These are phyloP conservation scores for Stachybotrys echinatus DNA, from an alignment of 2,329 filamentous ascomycete species.

Conservation along the genomic window DNA sequence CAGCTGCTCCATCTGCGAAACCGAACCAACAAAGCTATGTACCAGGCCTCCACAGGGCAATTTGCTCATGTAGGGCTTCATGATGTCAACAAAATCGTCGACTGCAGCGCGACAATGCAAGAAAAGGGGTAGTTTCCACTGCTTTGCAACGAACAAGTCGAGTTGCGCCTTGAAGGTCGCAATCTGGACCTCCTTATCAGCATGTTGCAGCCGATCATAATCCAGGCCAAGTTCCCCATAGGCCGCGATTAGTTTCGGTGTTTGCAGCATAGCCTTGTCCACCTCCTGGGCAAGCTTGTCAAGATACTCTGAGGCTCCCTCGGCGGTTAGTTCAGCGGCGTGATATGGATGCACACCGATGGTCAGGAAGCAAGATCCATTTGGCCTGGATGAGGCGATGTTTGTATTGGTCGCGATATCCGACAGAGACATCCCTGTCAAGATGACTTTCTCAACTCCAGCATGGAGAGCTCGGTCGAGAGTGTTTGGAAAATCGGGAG, in stretches of 20 bases:
- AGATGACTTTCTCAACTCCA: conserved; percentile 34
- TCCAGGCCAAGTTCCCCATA: conserved; percentile 47
- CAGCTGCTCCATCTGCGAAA: conserved; percentile 17
- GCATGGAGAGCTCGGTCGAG: conserved; percentile 34
- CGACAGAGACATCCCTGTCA: conserved; percentile 30
- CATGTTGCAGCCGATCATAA: conserved; percentile 39
- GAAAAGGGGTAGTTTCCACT: conserved; percentile 17
- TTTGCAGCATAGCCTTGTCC: conserved; percentile 15
- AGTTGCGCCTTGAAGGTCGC: conserved; percentile 16
- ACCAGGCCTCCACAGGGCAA: conserved; percentile 15
- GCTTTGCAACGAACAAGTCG: conserved; percentile 16
- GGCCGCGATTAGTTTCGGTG: conserved; percentile 28
- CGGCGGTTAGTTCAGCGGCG: conserved; percentile 32
- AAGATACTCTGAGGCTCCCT: conserved; percentile 16
- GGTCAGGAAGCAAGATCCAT: conserved; percentile 33
- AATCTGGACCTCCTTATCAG: conserved; percentile 26
- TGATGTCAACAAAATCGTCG: conserved; percentile 23
- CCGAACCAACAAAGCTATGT: conserved; percentile 18
- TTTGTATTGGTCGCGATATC: conserved; percentile 21
- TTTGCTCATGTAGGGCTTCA: conserved; percentile 29
- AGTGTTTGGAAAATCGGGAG: conserved; percentile 34
- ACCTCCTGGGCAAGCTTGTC: conserved; percentile 15
- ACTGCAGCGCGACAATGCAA: conserved; percentile 18
- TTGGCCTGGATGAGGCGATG: conserved; percentile 20
- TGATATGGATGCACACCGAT: conserved; percentile 48